Evolutionary conservation across 495 filamentous ascomycete species (phyloP), one percentile per base, ranked within the genome.

Genomic region (Friedmanniomyces simplex): DNA sequence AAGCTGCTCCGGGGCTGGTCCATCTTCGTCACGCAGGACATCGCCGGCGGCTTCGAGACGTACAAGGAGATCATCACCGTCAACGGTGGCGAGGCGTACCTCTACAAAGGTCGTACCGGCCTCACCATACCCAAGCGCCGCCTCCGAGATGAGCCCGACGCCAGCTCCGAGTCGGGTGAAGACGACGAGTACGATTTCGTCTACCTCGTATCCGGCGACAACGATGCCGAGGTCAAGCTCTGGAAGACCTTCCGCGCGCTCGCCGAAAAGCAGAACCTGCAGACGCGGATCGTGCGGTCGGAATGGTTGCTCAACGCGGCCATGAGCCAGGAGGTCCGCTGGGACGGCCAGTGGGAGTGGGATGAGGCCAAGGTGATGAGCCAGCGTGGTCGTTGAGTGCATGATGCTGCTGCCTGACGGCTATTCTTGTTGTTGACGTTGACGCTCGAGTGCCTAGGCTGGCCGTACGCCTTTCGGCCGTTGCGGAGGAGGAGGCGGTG

Each of bases 241-340:
- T 97, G 91, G 91, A 72, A 76, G 7, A 80, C 79, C 54, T 97
- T 97, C 70, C 76, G 83, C 54, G 79, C 86, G 57, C 79, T 91
- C 78, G 89, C 87, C 8, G 68, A 72, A 50, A 82, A 79, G 37
- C 79, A 83, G 18, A 80, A 84, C 59, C 87, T 87, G 74, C 77
- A 79, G 37, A 84, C 88, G 10, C 76, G 83, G 26, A 83, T 99
- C 50, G 88, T 95, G 16, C 79, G 76, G 20, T 77, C 84, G 20
- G 89, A 97, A 64, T 99, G 94, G 94, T 67, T 97, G 62, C 71
- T 97, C 63, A 84, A 89, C 58, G 82, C 88, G 59, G 88, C 88
- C 3, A 89, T 97, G 87, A 82, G 79, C 54, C 93, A 99, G 72
- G 73, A 86, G 65, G 61, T 87, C 47, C 74, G 74, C 20, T 84